A percentile compares a stretch with the other conserved stretches of the same genome.
phyloP scores from a whole-genome alignment of 176 grass and related monocot genomes.

The Musa itinerans region DNA sequence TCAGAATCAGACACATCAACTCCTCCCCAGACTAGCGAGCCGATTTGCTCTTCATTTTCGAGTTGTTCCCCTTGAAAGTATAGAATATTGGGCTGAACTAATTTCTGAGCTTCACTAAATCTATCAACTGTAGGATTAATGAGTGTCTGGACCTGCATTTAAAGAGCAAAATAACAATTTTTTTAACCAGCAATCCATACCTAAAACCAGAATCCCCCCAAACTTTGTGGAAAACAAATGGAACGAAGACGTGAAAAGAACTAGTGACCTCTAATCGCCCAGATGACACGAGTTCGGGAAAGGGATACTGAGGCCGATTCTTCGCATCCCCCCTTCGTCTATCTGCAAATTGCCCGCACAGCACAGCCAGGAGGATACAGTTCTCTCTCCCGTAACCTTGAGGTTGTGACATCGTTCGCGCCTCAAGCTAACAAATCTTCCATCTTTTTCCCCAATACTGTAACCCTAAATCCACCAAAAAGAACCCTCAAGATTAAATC shows the following conservation, averaged over 20 bases:
- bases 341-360: conserved; percentile 63
- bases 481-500: background rate
- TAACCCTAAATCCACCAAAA: background rate
- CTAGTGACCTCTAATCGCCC: conserved; percentile 67
- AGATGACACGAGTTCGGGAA: conserved; percentile 60
- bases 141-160: conserved; percentile 72
- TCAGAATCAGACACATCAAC: conserved; percentile 56
- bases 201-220: background rate
- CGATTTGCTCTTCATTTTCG: conserved; percentile 72
- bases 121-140: conserved; percentile 74
- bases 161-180: background rate
- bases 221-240: background rate
- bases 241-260: conserved; percentile 1
- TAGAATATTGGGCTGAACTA: conserved; percentile 71
- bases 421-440: background rate
- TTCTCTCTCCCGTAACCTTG: conserved; percentile 54
- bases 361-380: conserved; percentile 80
- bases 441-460: background rate
- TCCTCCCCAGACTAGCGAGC: conserved; percentile 62
- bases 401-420: conserved; percentile 59
- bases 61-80: conserved; percentile 83
- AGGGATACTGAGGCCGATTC: conserved; percentile 41
- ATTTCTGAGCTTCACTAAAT: conserved; percentile 70
- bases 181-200: conserved; percentile 2
- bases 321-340: conserved; percentile 35